Evolutionary conservation across 2,329 filamentous ascomycete genomes (phyloP).

Genomic region (Verticillium nonalfalfae): DNA sequence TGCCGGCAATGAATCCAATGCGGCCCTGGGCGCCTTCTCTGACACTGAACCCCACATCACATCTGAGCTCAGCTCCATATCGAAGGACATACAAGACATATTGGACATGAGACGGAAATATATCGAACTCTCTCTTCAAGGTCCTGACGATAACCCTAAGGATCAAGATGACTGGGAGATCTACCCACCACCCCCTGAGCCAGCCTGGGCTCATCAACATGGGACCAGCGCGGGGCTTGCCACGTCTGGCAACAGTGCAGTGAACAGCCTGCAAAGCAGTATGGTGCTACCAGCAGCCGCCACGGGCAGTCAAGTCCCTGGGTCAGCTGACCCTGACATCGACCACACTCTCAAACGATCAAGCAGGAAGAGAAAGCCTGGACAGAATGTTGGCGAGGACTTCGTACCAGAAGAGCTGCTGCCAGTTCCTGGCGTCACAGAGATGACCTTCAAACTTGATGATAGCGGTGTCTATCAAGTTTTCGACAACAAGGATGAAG

Average conservation of each 20-base stretch:
- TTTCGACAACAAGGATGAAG: conserved; percentile 62
- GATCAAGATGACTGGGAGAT: conserved; percentile 79
- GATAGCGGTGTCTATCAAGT: conserved; percentile 87
- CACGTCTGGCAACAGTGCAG: conserved; percentile 12
- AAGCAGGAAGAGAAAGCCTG: conserved; percentile 69
- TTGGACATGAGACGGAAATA: conserved; percentile 85
- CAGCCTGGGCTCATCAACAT: conserved; percentile 57
- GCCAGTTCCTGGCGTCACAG: conserved; percentile 64
- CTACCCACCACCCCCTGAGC: conserved; percentile 86
- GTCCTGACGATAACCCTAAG: conserved; percentile 78
- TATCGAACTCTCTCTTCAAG: conserved; percentile 77
- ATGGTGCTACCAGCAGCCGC: conserved; percentile 23
- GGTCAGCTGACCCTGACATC: conserved; percentile 18
- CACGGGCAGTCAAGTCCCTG: conserved; percentile 9
- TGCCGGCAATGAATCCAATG: neutral
- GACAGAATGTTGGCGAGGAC: conserved; percentile 85
- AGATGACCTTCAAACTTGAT: conserved; percentile 74
- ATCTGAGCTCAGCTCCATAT: conserved; percentile 78
- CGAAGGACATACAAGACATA: conserved; percentile 85
- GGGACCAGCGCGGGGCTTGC: conserved; percentile 41
- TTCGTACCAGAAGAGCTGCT: conserved; percentile 76
- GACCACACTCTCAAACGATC: conserved; percentile 34
- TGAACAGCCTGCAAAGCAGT: conserved; percentile 42
- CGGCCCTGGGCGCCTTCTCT: conserved; percentile 43
- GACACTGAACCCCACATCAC: conserved; percentile 75